Percentiles rank a stretch among this genome's conserved stretches.
Conservation (phyloP, 768 basidiomycete species). For the Rhizopogon vesiculosus region DNA sequence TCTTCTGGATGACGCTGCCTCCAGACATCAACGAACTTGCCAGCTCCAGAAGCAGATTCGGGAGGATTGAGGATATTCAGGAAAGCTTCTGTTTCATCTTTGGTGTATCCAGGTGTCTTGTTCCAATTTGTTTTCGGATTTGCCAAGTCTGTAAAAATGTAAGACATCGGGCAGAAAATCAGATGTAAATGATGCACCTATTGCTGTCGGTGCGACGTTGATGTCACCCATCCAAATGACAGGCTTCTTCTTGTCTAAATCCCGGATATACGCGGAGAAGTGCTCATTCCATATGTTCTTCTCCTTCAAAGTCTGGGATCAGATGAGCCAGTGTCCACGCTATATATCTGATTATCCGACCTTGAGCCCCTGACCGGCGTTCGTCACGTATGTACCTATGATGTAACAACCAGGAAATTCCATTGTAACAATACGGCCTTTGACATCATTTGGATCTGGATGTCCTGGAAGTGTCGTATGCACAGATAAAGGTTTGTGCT, state of each 20-base stretch:
- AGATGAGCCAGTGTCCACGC: neutral
- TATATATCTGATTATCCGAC: constrained; percentile 26
- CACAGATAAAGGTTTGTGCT: constrained; percentile 64
- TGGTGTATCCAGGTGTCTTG: constrained; percentile 82
- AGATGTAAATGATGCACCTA: constrained; percentile 37
- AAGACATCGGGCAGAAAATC: constrained; percentile 1
- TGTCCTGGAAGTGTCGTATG: constrained; percentile 70
- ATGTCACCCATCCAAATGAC: constrained; percentile 88
- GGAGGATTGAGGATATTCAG: constrained; percentile 59
- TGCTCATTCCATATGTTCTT: constrained; percentile 80
- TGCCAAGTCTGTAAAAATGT: constrained; percentile 46
- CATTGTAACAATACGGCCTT: constrained; percentile 78
- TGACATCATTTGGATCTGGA: constrained; percentile 55
- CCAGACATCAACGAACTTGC: constrained; percentile 78
- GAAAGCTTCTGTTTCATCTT: constrained; percentile 75
- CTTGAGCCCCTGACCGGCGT: constrained; percentile 77
- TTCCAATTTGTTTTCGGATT: constrained; percentile 80
- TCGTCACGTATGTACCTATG: constrained; percentile 80
- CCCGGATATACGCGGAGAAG: constrained; percentile 68
- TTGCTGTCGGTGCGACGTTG: constrained; percentile 78
- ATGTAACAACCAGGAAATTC: constrained; percentile 71
- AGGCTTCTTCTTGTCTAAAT: constrained; percentile 72
- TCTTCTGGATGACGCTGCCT: constrained; percentile 59
- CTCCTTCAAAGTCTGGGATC: constrained; percentile 57
- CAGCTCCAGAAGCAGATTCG: constrained; percentile 25